phyloP scores from a whole-genome alignment of 139 green algal genomes.

The Pseudopediastrum boryanum region DNA sequence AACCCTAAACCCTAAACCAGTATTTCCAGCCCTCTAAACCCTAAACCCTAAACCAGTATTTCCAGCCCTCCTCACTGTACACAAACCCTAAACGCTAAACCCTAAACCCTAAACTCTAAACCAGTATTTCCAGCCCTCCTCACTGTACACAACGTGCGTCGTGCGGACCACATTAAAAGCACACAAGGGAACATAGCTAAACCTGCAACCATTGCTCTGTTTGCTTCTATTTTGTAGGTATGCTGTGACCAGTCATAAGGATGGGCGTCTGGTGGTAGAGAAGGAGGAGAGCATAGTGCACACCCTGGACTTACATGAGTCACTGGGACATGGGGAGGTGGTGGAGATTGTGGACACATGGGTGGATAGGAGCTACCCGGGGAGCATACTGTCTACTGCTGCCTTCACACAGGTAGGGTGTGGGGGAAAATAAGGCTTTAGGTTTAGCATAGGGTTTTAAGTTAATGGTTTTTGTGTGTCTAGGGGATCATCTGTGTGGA shows the following conservation, averaged over 20 bases:
- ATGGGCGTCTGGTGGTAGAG: constrained; percentile 24
- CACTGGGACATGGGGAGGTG: constrained; percentile 47
- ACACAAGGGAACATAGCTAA: not conserved
- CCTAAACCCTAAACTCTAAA: not conserved
- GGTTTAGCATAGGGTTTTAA: too few relatives aligned
- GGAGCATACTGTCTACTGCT: constrained; percentile 53
- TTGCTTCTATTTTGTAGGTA: constrained; percentile 15
- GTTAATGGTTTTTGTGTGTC: too few relatives aligned
- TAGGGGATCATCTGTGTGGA: too few relatives aligned
- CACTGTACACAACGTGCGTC: not conserved
- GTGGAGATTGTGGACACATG: constrained; percentile 55
- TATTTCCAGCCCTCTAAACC: not conserved
- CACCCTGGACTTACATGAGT: constrained; percentile 52
- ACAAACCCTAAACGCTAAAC: not conserved
- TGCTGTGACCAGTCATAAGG: constrained; percentile 21
- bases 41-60: not conserved
- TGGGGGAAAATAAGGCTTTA: not conserved
- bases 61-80: not conserved
- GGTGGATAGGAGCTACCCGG: constrained; percentile 63
- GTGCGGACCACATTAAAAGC: too few relatives aligned
- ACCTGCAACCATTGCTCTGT: not conserved
- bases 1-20: not conserved
- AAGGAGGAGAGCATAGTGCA: constrained; percentile 32
- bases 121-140: not conserved
- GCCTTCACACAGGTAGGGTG: constrained; percentile 68